Base-by-base conservation (phyloP, 805 yeast genomes). In the Nakazawaea ishiwadae region DNA sequence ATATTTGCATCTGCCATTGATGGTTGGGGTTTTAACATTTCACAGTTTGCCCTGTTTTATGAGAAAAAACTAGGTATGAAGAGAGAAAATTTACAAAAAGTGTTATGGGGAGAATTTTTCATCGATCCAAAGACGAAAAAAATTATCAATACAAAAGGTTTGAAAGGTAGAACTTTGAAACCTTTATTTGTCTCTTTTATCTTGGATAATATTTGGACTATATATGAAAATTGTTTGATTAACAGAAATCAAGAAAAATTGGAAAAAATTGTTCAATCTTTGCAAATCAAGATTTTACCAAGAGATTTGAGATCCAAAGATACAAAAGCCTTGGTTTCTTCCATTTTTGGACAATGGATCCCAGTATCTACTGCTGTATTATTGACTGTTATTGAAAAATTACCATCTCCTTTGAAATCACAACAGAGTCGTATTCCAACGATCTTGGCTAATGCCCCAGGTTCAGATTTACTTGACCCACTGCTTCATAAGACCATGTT, bases 21-120 rank as follows among this genome's bases (percentile, higher is more conserved):
- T 63, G 98, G 98, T 10, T 93, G 99, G 98, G 99, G 98, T 1
- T 93, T 93, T 60, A 84, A 87, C 32, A 70, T 93, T 37, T 78
- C 86, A 39, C 96, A 93, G 50, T 85, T 93, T 61, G 85, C 96
- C 6, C 81, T 84, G 44, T 79, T 93, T 26, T 87, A 88, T 58
- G 93, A 84, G 63, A 77, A 77, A 37, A 88, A 88, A 53, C 66
- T 91, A 15, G 96, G 96, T 0, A 83, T 91, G 50, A 84, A 86
- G 48, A 79, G 89, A 47, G 77, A 78, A 15, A 86, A 78, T 40
- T 69, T 93, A 34, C 81, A 82, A 44, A 84, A 85, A 54, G 88
- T 89, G n/a, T 67, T 93, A 4, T 93, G 98, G 98, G 99, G 99
- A 29, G 96, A 91, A 55, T 91, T 66, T 58, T 88, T 77, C 56